phyloP scores from a whole-genome alignment of 2,329 filamentous ascomycete species.

The Gaeumannomyces tritici region DNA sequence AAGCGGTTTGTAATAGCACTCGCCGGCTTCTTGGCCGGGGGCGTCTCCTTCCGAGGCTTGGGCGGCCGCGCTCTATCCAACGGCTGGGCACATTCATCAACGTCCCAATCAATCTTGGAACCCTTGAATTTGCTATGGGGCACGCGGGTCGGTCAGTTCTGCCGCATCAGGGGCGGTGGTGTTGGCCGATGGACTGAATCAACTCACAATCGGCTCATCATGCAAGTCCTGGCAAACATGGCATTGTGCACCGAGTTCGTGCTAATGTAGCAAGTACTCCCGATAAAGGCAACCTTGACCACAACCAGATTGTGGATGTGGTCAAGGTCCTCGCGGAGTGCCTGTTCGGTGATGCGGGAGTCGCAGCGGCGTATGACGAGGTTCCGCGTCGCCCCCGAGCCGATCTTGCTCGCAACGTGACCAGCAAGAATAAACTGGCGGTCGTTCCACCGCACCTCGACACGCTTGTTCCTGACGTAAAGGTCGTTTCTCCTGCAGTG shows the following conservation, averaged over 20 bases:
- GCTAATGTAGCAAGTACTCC: conserved; percentile 55
- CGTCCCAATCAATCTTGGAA: conserved; percentile 59
- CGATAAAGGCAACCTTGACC: conserved; percentile 50
- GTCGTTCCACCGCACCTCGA: conserved; percentile 60
- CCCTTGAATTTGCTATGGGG: conserved; percentile 55
- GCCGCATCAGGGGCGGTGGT: background rate
- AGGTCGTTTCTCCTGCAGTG: conserved; percentile 56
- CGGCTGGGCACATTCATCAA: conserved; percentile 62
- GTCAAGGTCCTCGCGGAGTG: conserved; percentile 63
- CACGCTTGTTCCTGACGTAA: conserved; percentile 56
- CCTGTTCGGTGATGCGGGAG: conserved; percentile 48
- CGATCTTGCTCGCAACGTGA: conserved; percentile 56
- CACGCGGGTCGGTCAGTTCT: conserved; percentile 5
- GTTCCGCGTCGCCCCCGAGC: conserved; percentile 61
- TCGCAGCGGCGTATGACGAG: conserved; percentile 55
- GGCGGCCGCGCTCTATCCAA: conserved; percentile 23
- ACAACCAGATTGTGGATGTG: conserved; percentile 75
- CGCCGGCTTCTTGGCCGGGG: conserved; percentile 21
- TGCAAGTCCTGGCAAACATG: conserved; percentile 66
- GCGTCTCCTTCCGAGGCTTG: conserved; percentile 14
- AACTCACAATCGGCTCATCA: conserved; percentile 53
- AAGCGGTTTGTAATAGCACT: conserved; percentile 48
- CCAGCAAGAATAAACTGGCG: conserved; percentile 57
- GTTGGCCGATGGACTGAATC: background rate
- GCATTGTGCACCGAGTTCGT: conserved; percentile 72